Evolutionary conservation across 2,329 filamentous ascomycete genomes (phyloP), one percentile per base, ranked within the genome.

Genomic region (Acrocalymma vagum): DNA sequence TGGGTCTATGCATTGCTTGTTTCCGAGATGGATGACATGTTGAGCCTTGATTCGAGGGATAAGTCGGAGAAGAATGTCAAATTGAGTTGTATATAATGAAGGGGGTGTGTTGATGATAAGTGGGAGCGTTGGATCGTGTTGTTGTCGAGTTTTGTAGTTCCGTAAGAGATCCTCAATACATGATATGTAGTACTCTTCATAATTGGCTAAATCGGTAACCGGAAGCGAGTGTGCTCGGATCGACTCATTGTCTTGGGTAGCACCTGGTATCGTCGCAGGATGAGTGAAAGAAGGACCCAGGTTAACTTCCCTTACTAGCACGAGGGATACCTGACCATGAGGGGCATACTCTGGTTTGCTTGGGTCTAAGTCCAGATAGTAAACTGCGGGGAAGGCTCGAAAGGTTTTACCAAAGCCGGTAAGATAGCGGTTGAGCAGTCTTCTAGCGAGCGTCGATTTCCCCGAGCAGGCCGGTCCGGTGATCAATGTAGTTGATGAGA

Each of bases 261-360:
- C 67, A 21, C 34, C 40, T 4, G 51, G 49, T 21, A 52, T 29
- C 3, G 55, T 42, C 5, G 42, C 22, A 2, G 77, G 78, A 51
- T 88, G 86, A 6, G 83, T 83, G 57, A 88, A 92, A 0, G 86
- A 77, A 1, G 86, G 81, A 0, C 83, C 79, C 5, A 92, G 71
- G 34, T 89, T 84, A 0, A 85, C 81, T 20, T 76, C 68, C 1
- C 72, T 74, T 9, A 91, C 69, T 18, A 81, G 75, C 10, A 85
- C 72, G 4, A 93, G 79, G 2, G 87, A 88, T 14, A 93, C 60
- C 10, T 86, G 83, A 1, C 88, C 88, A 1, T 85, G 81, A 1
- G 85, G 78, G 0, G 81, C 81, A 62, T 87, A 91, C 60, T 92
- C 88, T 3, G 88, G 87, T 57, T 91, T 88, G 0, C 85, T 86